Base-by-base conservation (phyloP, 345 rosid genomes). In the Arabidopsis suecica region DNA sequence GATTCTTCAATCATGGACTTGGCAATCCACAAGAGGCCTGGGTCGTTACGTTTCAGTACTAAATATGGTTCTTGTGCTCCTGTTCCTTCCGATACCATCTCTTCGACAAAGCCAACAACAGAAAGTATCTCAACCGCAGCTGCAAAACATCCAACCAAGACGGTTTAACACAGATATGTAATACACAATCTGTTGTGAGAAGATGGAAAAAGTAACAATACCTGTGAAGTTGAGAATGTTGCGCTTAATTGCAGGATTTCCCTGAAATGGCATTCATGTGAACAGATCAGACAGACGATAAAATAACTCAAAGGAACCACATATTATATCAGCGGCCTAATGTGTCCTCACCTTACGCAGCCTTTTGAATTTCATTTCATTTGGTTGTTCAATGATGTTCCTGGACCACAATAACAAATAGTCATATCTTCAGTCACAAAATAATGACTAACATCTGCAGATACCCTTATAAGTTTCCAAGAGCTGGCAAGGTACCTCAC, bases 1-100 rank as follows among this genome's bases (percentile, higher is more conserved):
- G 90, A 76, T 82, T 90, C 94, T 82, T 90, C 97, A 0, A 95
- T 83, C 72, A 85, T 83, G 61, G 97, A 86, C 73, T 90, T 92
- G 30, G 90, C 97, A 61, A 95, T 96, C 99, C 97, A 95, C 84
- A 92, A 75, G 53, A 95, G 79, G 41, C 97, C 98, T 9, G 87
- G 96, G 76, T 95, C 98, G 53, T 95, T 90, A 41, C 98, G 83
- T 86, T 87, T 90, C 85, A 95, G 41, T 54, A 88, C 91, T 65
- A 95, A 56, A 54, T 83, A 95, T 60, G 87, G 61, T 69, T 92
- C 96, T n/a, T 68, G 67, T 42, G 68, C 82, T 22, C 97, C 93
- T 3, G 70, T 77, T 13, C 78, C 86, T 63, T 86, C 88, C 2
- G 34, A 73, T n/a, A 79, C 65, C 49, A 69, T 82, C 60, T 90